A percentile compares a stretch with the other conserved stretches of the same genome.
These are phyloP conservation scores for Mycena sanguinolenta DNA, from an alignment of 768 basidiomycete genomes.

Conservation along the genomic window DNA sequence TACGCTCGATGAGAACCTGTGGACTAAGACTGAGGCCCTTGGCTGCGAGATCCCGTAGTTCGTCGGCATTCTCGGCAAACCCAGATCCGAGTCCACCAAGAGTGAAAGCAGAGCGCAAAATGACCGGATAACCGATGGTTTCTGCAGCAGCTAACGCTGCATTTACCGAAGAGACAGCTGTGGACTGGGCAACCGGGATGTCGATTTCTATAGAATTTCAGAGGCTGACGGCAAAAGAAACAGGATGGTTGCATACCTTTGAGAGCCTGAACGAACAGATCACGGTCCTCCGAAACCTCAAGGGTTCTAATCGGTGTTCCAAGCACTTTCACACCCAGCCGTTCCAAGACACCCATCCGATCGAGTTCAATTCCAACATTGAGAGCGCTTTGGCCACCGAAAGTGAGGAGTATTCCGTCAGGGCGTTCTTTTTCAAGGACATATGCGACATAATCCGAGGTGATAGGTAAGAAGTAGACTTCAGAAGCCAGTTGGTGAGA, in stretches of 20 bases:
- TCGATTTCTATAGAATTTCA: slow-evolving; percentile 81
- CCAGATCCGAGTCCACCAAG: slow-evolving; percentile 98
- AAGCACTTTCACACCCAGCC: slow-evolving; percentile 92
- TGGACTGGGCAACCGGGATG: slow-evolving; percentile 95
- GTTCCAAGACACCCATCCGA: slow-evolving; percentile 95
- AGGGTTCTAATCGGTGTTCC: slow-evolving; percentile 96
- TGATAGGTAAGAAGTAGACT: slow-evolving; percentile 97
- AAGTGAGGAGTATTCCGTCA: slow-evolving; percentile 96
- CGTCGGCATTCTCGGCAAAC: slow-evolving; percentile 94
- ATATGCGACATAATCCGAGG: slow-evolving; percentile 97
- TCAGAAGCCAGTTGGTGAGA: slow-evolving; percentile 97
- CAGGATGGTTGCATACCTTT: slow-evolving; percentile 71
- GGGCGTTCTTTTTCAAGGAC: slow-evolving; percentile 98
- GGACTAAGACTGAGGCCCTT: slow-evolving; percentile 92
- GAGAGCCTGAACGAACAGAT: slow-evolving; percentile 95
- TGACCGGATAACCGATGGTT: slow-evolving; percentile 95
- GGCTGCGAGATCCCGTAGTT: slow-evolving; percentile 93
- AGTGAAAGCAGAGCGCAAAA: slow-evolving; percentile 96
- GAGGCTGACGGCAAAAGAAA: slow-evolving; percentile 4
- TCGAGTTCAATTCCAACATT: slow-evolving; percentile 98
- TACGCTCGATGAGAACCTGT: slow-evolving; percentile 96
- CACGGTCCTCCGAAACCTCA: slow-evolving; percentile 96
- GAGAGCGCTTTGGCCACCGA: slow-evolving; percentile 97
- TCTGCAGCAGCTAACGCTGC: slow-evolving; percentile 93
- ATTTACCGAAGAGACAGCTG: slow-evolving; percentile 95